Base-by-base conservation (phyloP, 495 filamentous ascomycete species). In the Podospora australis region DNA sequence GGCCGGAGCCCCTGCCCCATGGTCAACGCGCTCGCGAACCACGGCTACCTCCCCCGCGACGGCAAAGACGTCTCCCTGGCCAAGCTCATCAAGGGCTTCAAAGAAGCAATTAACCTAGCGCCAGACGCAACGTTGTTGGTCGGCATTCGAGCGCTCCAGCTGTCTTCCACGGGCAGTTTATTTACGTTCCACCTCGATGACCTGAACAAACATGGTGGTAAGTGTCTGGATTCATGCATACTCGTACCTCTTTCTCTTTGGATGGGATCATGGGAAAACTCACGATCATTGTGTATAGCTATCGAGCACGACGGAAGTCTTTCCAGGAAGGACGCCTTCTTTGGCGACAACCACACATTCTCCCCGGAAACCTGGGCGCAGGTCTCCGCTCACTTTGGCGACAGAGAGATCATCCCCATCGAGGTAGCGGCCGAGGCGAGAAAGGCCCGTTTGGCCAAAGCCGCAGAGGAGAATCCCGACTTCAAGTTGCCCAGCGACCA, bases 21-120 rank as follows among this genome's bases (percentile, higher is more conserved):
- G 47, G 59, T 81, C 17, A 80, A 81, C 54, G 65, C 73, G 11
- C 64, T 80, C 29, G 78, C 78, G 1, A 81, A 81, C 63, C 77
- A 80, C 57, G 68, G 65, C 42, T 80, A 77, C 49, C 66, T 82
- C 13, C 70, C 75, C 2, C 77, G 66, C 35, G 69, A 74, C 54
- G 78, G 79, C 32, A 56, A 67, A n/a, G 50, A 59, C 19, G 47
- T 64, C 11, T 62, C 56, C 23, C 49, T 65, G 17, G 51, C 61
- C 13, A 49, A 47, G 5, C 50, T 61, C 13, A 46, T 67, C 45
- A 44, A 53, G 0, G 65, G 42, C 6, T 30, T 57, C 7, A 54
- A 55, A 7, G 52, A 58, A 13, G 56, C 52, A 7, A 55, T 65
- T 46, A 60, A 70, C 38, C 36, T 61, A 17, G 60, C 56, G 0